Percentiles rank a stretch among this genome's conserved stretches.
phyloP scores from a whole-genome alignment of 176 grass and related monocot genomes.

The Themeda triandra region DNA sequence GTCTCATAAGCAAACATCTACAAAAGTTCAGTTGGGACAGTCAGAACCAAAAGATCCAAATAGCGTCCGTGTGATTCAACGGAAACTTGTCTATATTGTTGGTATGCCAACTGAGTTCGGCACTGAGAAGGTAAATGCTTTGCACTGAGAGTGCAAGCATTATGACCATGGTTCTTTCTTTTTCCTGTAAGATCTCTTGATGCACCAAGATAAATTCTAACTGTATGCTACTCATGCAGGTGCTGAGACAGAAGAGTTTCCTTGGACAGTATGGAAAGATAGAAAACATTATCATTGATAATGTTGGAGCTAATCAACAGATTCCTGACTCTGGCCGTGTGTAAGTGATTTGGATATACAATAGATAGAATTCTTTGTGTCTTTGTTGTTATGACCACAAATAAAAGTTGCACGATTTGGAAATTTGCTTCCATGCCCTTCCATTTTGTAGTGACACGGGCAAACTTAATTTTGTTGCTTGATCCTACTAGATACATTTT shows the following conservation, averaged over 20 bases:
- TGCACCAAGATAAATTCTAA: neutral
- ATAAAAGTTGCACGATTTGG: neutral
- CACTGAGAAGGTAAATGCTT: conserved; percentile 40
- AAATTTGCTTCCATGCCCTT: neutral
- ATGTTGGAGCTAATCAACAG: conserved; percentile 51
- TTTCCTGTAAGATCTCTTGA: neutral
- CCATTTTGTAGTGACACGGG: neutral
- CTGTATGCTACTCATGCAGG: conserved; percentile 29
- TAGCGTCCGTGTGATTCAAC: conserved; percentile 55
- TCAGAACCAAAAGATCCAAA: conserved; percentile 40
- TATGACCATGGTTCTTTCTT: neutral
- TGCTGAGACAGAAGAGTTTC: conserved; percentile 50
- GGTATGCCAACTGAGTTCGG: conserved; percentile 56
- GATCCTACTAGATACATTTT: neutral
- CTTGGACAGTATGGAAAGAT: conserved; percentile 79
- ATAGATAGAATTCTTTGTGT: neutral
- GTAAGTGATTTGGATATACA: conserved; percentile 43
- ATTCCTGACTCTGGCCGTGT: conserved; percentile 53
- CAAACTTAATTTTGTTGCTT: neutral
- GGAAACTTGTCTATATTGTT: conserved; percentile 66
- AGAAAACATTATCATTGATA: conserved; percentile 50
- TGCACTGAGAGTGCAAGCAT: neutral
- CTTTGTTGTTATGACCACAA: neutral
- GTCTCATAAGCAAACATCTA: conserved; percentile 40
- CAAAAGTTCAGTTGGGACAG: conserved; percentile 26